Evolutionary conservation across 306 rosid species (phyloP).

Genomic region (Cucurbita pepo): DNA sequence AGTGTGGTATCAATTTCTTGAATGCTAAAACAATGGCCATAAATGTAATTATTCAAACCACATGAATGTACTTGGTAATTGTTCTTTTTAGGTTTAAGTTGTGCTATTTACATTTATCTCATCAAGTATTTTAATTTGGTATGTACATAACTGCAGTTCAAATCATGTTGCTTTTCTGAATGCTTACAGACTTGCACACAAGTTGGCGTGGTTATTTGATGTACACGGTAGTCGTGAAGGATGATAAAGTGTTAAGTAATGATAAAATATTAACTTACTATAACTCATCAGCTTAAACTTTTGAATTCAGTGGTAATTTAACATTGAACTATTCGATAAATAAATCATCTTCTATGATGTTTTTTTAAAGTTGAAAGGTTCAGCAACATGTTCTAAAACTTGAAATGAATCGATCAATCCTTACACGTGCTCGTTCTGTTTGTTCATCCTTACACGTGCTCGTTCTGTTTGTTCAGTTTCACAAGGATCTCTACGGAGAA

Average conservation of each 20-base stretch:
- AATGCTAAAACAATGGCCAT: no score
- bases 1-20: no score
- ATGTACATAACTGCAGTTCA: background rate
- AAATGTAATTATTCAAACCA: no score
- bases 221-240: background rate
- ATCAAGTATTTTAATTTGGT: background rate
- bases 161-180: background rate
- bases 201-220: background rate
- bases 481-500: conserved; percentile 53
- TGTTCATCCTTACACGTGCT: background rate
- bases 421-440: background rate
- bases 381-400: background rate
- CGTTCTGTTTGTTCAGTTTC: conserved; percentile 10
- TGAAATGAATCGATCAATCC: background rate
- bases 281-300: background rate
- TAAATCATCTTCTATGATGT: background rate
- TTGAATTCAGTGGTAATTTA: background rate
- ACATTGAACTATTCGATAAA: background rate
- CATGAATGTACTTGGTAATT: background rate
- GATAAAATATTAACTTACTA: background rate
- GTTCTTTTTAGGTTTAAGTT: background rate
- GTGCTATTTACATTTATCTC: background rate
- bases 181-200: background rate
- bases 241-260: background rate
- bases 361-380: background rate